Evolutionary conservation across 106 monocot species (phyloP).

Genomic region (Dendrobium catenatum): DNA sequence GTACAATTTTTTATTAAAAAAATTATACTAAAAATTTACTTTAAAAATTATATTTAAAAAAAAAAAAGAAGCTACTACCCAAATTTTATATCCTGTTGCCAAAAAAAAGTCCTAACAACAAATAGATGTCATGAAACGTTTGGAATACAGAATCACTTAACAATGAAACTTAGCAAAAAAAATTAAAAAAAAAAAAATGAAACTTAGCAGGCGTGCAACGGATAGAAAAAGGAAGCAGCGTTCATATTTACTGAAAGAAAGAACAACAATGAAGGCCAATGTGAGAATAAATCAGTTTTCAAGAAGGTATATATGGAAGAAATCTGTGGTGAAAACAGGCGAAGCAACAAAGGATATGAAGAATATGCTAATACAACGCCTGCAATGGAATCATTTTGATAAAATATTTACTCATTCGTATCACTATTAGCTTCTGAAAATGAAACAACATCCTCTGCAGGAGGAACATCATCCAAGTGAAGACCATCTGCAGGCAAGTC

Average conservation of each 20-base stretch:
- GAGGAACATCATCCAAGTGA: constrained; percentile 39
- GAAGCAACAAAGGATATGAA: not conserved
- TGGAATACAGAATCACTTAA: too few species aligned
- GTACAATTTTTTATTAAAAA: too few species aligned
- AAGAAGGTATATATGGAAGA: not conserved
- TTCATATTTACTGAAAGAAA: not conserved
- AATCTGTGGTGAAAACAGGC: not conserved
- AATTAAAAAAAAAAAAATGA: too few species aligned
- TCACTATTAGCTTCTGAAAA: constrained; percentile 12
- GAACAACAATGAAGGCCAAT: too few species aligned
- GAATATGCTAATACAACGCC: not conserved
- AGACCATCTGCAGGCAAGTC: constrained; percentile 53
- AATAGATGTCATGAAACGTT: too few species aligned
- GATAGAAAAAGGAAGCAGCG: not conserved
- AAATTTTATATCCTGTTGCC: too few species aligned
- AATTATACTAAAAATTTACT: too few species aligned
- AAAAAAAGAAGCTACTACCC: too few species aligned
- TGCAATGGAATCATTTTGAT: not conserved
- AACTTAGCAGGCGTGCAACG: not conserved
- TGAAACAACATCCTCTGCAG: constrained; percentile 28
- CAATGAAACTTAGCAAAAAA: too few species aligned
- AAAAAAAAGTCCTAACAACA: not conserved
- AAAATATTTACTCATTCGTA: constrained; percentile 7
- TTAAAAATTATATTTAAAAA: too few species aligned
- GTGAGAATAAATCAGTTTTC: not conserved